phyloP scores from a whole-genome alignment of 352 stramenopile genomes.

The Phytophthora agathidicida region DNA sequence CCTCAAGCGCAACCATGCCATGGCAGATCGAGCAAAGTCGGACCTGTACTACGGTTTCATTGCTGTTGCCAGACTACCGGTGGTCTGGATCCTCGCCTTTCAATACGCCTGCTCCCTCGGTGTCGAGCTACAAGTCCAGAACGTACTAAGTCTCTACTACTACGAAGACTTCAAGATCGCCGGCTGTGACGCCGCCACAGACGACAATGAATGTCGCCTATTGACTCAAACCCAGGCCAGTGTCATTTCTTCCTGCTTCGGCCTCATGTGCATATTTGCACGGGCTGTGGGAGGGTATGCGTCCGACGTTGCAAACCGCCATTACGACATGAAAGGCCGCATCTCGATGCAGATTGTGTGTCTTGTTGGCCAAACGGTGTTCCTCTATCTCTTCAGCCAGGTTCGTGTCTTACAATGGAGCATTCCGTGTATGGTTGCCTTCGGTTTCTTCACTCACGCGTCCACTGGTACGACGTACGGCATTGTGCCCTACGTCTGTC shows the following conservation, averaged over 20 bases:
- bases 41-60: slow-evolving; percentile 34
- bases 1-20: slow-evolving; percentile 60
- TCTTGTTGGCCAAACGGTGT: slow-evolving; percentile 67
- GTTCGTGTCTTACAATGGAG: slow-evolving; percentile 43
- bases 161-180: slow-evolving; percentile 77
- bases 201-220: slow-evolving; percentile 23
- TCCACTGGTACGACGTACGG: slow-evolving; percentile 50
- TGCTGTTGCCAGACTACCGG: slow-evolving; percentile 46
- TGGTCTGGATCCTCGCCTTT: slow-evolving; percentile 91
- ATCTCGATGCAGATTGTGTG: slow-evolving; percentile 78
- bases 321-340: slow-evolving; percentile 38
- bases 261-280: slow-evolving; percentile 94
- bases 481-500: slow-evolving; percentile 60
- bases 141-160: slow-evolving; percentile 91
- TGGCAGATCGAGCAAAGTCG: slow-evolving; percentile 23
- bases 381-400: slow-evolving; percentile 86
- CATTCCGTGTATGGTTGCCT: slow-evolving; percentile 85
- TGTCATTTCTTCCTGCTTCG: slow-evolving; percentile 90
- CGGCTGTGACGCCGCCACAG: slow-evolving; percentile 38
- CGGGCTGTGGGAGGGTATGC: slow-evolving; percentile 81
- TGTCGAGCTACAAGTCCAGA: slow-evolving; percentile 95
- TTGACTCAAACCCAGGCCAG: slow-evolving; percentile 48
- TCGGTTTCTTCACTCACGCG: slow-evolving; percentile 84
- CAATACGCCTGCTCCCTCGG: slow-evolving; percentile 94
- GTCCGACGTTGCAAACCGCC: slow-evolving; percentile 77